Conservation (phyloP, 78 protist genomes). For the Dictyostelium discoideum region DNA sequence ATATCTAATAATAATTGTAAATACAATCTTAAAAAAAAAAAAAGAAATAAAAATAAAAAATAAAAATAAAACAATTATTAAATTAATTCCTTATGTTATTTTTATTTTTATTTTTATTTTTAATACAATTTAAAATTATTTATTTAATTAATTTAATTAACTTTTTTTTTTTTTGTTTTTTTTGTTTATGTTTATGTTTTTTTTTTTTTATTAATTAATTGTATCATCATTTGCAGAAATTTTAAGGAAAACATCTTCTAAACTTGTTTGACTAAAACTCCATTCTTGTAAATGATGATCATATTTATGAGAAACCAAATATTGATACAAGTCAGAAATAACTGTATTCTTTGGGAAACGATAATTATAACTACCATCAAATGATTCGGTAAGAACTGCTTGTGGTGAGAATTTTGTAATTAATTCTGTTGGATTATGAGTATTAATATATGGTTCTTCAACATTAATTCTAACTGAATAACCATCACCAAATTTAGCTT, state of each 20-base stretch:
- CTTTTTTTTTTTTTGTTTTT: background rate
- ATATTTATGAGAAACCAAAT: constrained; percentile 18
- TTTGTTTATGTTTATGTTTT: background rate
- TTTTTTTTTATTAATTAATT: constrained; percentile 5
- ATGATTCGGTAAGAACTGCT: background rate
- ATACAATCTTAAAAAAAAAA: no score
- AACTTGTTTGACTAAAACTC: constrained; percentile 67
- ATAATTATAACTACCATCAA: constrained; percentile 18
- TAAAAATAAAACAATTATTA: no score
- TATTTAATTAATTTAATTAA: background rate
- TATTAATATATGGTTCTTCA: constrained; percentile 3
- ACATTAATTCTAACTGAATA: constrained; percentile 69
- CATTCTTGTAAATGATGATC: constrained; percentile 33
- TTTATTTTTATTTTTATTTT: no score
- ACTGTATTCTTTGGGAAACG: constrained; percentile 16
- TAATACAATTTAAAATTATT: background rate
- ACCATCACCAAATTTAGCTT: constrained; percentile 86
- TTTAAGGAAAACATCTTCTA: constrained; percentile 81
- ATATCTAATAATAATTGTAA: no score
- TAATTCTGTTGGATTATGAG: constrained; percentile 9
- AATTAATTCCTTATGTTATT: no score
- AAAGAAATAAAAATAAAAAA: no score
- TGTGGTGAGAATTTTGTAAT: constrained; percentile 29
- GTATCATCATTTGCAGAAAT: constrained; percentile 50
- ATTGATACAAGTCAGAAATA: constrained; percentile 27